Evolutionary conservation across 2,329 filamentous ascomycete species (phyloP).

Genomic region (Leptosphaerulina australis): DNA sequence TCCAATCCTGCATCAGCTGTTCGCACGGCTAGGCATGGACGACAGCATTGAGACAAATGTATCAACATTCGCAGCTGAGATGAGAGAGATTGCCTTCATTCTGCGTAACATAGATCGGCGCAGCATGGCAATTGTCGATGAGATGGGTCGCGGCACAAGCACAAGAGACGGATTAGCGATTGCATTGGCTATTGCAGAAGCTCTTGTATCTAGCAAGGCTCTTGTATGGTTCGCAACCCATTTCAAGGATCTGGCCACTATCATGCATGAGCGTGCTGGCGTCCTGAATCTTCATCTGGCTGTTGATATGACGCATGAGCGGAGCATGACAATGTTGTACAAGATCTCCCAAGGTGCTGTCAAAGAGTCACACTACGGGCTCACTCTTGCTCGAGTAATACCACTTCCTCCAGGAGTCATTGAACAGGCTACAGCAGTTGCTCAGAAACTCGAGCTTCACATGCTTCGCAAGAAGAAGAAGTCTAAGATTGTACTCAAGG

Average conservation of each 20-base stretch:
- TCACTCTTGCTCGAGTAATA: constrained; percentile 77
- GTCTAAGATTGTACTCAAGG: constrained; percentile 63
- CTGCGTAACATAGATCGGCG: constrained; percentile 77
- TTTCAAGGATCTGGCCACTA: constrained; percentile 79
- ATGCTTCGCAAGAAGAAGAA: constrained; percentile 64
- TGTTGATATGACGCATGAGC: constrained; percentile 66
- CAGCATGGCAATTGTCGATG: constrained; percentile 85
- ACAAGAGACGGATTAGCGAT: constrained; percentile 88
- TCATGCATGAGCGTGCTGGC: constrained; percentile 74
- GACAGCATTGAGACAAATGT: constrained; percentile 89
- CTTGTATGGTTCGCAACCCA: constrained; percentile 94
- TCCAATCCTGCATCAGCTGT: constrained; percentile 79
- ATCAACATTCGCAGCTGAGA: constrained; percentile 92
- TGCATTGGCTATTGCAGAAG: constrained; percentile 87
- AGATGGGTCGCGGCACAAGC: constrained; percentile 89
- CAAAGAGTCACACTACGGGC: constrained; percentile 77
- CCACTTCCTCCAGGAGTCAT: constrained; percentile 73
- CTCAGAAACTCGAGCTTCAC: constrained; percentile 64
- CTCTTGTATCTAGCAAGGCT: constrained; percentile 77
- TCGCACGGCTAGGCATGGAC: constrained; percentile 84
- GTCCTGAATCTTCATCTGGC: constrained; percentile 83
- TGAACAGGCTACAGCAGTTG: constrained; percentile 69
- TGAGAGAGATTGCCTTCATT: constrained; percentile 96
- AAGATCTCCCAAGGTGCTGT: constrained; percentile 75
- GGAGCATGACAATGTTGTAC: constrained; percentile 86